Conservation (phyloP, 352 stramenopile genomes). For the Phytophthora megakarya region DNA sequence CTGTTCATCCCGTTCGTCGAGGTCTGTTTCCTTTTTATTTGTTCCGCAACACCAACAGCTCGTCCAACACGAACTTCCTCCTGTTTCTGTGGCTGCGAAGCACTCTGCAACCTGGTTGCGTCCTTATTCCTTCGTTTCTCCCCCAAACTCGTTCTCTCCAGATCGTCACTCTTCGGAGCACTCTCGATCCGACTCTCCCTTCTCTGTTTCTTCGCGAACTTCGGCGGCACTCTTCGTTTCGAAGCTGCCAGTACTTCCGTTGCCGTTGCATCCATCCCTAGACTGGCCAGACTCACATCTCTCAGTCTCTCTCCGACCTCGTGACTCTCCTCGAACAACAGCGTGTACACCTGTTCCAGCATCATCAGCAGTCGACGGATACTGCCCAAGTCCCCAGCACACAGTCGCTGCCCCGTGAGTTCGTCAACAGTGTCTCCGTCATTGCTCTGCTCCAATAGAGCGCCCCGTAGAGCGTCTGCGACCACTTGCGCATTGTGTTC, state of each 20-base stretch:
- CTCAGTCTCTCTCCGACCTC: constrained; percentile 24
- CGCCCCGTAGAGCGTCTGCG: constrained; percentile 71
- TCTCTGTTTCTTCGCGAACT: constrained; percentile 30
- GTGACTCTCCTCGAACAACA: constrained; percentile 56
- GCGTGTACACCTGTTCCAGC: constrained; percentile 61
- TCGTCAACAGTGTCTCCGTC: constrained; percentile 33
- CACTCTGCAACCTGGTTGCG: neutral
- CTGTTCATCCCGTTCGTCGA: constrained; percentile 4
- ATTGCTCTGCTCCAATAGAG: constrained; percentile 69
- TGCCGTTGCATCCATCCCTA: constrained; percentile 11
- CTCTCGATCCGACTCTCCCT: constrained; percentile 9
- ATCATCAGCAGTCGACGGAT: constrained; percentile 59
- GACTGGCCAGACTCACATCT: constrained; percentile 30
- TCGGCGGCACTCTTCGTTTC: constrained; percentile 18
- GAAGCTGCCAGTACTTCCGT: neutral
- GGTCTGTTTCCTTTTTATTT: constrained; percentile 5
- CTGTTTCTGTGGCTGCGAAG: constrained; percentile 17
- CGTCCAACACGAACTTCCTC: constrained; percentile 32
- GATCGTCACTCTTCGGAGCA: constrained; percentile 21
- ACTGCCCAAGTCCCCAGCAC: constrained; percentile 52
- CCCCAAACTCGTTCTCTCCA: constrained; percentile 11
- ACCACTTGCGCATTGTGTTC: constrained; percentile 89
- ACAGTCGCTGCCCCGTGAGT: constrained; percentile 63
- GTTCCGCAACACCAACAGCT: neutral
- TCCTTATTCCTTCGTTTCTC: constrained; percentile 10